A percentile compares a stretch with the other conserved stretches of the same genome.
Evolutionary conservation across 2,329 filamentous ascomycete species (phyloP).

Genomic region (Bipolaris sorokiniana): DNA sequence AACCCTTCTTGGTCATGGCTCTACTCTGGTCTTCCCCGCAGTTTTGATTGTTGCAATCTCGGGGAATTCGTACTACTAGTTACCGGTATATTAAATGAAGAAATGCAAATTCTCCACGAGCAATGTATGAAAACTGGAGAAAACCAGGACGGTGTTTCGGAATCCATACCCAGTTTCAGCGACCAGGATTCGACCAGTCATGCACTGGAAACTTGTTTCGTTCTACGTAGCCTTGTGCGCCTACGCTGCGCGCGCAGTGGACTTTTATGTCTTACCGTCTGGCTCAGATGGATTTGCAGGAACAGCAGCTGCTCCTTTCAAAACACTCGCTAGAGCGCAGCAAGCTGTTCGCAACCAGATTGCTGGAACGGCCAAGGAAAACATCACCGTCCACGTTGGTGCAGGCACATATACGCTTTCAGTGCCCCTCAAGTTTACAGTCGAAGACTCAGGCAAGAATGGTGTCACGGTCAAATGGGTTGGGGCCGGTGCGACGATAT

Average conservation of each 20-base stretch:
- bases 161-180: neutral
- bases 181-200: neutral
- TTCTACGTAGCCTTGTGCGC: slow-evolving; percentile 1
- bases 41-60: slow-evolving; percentile 1
- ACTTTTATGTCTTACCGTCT: slow-evolving; percentile 1
- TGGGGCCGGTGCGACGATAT: slow-evolving; percentile 14
- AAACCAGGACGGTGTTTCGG: neutral
- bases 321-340: slow-evolving; percentile 17
- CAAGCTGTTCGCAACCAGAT: slow-evolving; percentile 16
- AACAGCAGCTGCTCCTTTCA: slow-evolving; percentile 7
- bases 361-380: slow-evolving; percentile 5
- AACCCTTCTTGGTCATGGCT: neutral
- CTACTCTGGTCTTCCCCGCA: slow-evolving; percentile 3
- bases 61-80: neutral
- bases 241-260: neutral
- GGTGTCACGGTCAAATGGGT: slow-evolving; percentile 20
- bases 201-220: neutral
- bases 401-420: slow-evolving; percentile 17
- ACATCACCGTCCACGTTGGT: slow-evolving; percentile 17
- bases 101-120: neutral
- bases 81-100: neutral
- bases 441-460: slow-evolving; percentile 17
- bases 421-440: slow-evolving; percentile 16
- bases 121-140: slow-evolving; percentile 1
- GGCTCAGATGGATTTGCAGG: slow-evolving; percentile 1